These are phyloP conservation scores for Diaporthe citri DNA, from an alignment of 2,329 filamentous ascomycete genomes.

Conservation along the genomic window DNA sequence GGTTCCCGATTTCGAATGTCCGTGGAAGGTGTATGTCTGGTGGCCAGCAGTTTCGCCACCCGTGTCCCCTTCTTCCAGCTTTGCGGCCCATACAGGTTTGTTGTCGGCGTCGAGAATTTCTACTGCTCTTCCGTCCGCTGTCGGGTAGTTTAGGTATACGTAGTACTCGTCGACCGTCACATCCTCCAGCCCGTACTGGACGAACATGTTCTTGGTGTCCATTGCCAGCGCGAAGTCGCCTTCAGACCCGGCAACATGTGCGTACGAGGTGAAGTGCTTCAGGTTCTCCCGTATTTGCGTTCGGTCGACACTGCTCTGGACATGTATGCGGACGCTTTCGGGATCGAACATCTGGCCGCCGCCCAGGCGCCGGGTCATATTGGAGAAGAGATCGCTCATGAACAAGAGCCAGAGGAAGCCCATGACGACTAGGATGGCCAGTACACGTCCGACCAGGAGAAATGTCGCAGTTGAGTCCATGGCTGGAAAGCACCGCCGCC, in stretches of 20 bases:
- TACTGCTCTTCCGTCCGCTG: slow-evolving; percentile 79
- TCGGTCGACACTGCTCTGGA: slow-evolving; percentile 80
- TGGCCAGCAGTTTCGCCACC: slow-evolving; percentile 72
- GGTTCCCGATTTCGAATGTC: slow-evolving; percentile 87
- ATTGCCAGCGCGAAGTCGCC: slow-evolving; percentile 89
- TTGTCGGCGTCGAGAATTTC: slow-evolving; percentile 80
- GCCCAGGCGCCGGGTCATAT: slow-evolving; percentile 71
- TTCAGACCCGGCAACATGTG: slow-evolving; percentile 94
- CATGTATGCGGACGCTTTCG: slow-evolving; percentile 81
- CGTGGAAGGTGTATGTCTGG: slow-evolving; percentile 87
- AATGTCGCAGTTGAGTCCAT: slow-evolving; percentile 59
- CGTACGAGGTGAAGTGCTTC: slow-evolving; percentile 82
- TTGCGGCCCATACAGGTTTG: slow-evolving; percentile 78
- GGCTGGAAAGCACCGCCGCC: slow-evolving; percentile 49
- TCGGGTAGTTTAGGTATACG: slow-evolving; percentile 95
- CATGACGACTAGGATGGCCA: slow-evolving; percentile 81
- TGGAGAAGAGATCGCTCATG: slow-evolving; percentile 83
- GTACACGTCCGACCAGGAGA: slow-evolving; percentile 78
- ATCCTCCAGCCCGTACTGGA: slow-evolving; percentile 78
- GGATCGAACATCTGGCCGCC: slow-evolving; percentile 83
- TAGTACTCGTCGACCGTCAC: slow-evolving; percentile 83
- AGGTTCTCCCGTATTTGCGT: slow-evolving; percentile 79
- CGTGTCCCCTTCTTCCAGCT: slow-evolving; percentile 83
- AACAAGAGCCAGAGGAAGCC: slow-evolving; percentile 87
- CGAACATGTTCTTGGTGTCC: slow-evolving; percentile 85